phyloP scores from a whole-genome alignment of 805 yeast species.

The Gaillardinia entomophila region DNA sequence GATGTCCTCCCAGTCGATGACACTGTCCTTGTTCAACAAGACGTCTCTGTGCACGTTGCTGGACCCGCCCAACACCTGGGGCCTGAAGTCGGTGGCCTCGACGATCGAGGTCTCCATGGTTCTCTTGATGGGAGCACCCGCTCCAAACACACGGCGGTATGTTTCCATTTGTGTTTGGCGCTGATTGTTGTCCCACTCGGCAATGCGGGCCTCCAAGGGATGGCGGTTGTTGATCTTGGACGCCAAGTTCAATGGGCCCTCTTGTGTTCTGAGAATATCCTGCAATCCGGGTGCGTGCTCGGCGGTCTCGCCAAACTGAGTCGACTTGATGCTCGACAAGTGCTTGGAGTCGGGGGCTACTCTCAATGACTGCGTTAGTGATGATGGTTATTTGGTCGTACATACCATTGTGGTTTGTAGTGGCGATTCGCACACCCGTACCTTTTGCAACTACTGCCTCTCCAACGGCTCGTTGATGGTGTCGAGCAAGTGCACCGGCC shows the following conservation, averaged over 20 bases:
- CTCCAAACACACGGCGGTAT: conserved; percentile 79
- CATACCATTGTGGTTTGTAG: too few relatives aligned
- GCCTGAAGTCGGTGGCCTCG: conserved; percentile 62
- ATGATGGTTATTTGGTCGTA: too few relatives aligned
- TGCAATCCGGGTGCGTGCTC: conserved; percentile 65
- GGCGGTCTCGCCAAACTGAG: conserved; percentile 49
- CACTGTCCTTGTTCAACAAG: conserved; percentile 66
- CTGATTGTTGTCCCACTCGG: conserved; percentile 77
- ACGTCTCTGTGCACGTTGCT: conserved; percentile 69
- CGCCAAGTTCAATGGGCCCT: conserved; percentile 56
- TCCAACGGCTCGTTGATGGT: conserved; percentile 11
- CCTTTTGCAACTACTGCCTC: conserved; percentile 1
- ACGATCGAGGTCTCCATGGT: conserved; percentile 83
- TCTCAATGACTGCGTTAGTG: conserved; percentile 37
- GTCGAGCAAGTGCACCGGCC: conserved; percentile 6
- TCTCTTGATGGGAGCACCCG: conserved; percentile 89
- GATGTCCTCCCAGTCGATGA: conserved; percentile 91
- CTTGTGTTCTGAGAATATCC: conserved; percentile 59
- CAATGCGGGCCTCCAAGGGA: conserved; percentile 74
- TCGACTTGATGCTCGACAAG: conserved; percentile 44
- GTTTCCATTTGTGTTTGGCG: conserved; percentile 65
- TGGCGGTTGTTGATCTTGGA: conserved; percentile 72
- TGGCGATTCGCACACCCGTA: too few relatives aligned
- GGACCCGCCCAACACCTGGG: conserved; percentile 54
- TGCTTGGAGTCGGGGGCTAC: conserved; percentile 49